Evolutionary conservation across 129 eudicot species (phyloP).

Genomic region (Logfia minima): DNA sequence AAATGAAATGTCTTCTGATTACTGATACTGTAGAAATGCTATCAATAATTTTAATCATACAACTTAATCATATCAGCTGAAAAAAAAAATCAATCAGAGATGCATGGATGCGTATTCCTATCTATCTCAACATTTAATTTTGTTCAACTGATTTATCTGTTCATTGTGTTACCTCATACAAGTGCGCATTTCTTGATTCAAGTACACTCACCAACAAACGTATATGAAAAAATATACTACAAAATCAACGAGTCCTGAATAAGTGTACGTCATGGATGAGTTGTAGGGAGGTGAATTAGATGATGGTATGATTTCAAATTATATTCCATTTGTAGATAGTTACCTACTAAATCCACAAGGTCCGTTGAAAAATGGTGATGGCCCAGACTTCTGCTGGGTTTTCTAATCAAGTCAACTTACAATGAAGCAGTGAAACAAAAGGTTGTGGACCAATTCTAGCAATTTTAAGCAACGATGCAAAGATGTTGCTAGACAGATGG

Average conservation of each 20-base stretch:
- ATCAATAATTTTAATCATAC: not conserved
- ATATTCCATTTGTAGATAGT: too few species aligned
- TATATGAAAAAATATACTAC: too few species aligned
- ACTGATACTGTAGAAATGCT: not conserved
- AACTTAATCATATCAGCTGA: not conserved
- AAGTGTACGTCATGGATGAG: not conserved
- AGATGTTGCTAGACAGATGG: too few species aligned
- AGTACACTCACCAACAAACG: not conserved
- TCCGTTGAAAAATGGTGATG: too few species aligned
- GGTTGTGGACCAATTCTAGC: too few species aligned
- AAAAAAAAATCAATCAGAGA: not conserved
- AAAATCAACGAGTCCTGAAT: not conserved
- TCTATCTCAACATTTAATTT: not conserved
- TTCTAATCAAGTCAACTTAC: too few species aligned
- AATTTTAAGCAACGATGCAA: too few species aligned
- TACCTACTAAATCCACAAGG: too few species aligned
- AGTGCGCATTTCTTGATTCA: not conserved
- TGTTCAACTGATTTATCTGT: not conserved
- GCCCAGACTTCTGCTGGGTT: too few species aligned
- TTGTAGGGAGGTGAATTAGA: too few species aligned
- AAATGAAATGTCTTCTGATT: slow-evolving; percentile 11
- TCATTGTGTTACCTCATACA: not conserved
- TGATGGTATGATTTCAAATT: too few species aligned
- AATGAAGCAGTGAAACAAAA: too few species aligned
- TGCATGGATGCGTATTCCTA: not conserved